phyloP scores from a whole-genome alignment of 345 rosid genomes.

The Arabis alpina region DNA sequence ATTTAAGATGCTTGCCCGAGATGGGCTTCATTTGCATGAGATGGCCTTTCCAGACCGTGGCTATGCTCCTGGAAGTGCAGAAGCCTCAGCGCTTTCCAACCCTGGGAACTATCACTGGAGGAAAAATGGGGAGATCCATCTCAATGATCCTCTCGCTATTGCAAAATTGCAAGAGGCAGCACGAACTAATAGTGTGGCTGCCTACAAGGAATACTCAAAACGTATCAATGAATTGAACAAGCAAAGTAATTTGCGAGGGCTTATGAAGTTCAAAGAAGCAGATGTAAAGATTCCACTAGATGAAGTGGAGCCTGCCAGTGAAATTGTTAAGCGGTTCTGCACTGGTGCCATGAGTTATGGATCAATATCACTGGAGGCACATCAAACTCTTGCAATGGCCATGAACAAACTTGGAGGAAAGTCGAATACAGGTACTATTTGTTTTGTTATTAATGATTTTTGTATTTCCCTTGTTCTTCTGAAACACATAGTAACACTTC shows the following conservation, averaged over 20 bases:
- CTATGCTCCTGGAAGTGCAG: slow-evolving; percentile 94
- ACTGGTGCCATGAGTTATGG: slow-evolving; percentile 99
- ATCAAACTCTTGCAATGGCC: slow-evolving; percentile 81
- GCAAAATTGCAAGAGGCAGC: slow-evolving; percentile 98
- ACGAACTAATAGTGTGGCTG: slow-evolving; percentile 84
- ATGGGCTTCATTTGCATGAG: slow-evolving; percentile 83
- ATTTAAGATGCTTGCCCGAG: slow-evolving; percentile 95
- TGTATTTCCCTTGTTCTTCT: background rate
- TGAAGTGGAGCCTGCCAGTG: slow-evolving; percentile 95
- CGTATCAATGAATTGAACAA: slow-evolving; percentile 91
- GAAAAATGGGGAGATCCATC: slow-evolving; percentile 94
- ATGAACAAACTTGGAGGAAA: slow-evolving; percentile 97
- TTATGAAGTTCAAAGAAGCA: slow-evolving; percentile 79
- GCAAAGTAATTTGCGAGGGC: slow-evolving; percentile 89
- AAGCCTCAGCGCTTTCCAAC: slow-evolving; percentile 85
- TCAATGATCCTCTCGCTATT: slow-evolving; percentile 97
- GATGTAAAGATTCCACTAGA: slow-evolving; percentile 70
- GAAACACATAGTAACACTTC: slow-evolving; percentile 2
- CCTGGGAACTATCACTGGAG: slow-evolving; percentile 99
- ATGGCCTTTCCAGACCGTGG: slow-evolving; percentile 79
- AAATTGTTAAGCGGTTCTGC: slow-evolving; percentile 96
- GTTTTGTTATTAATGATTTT: background rate
- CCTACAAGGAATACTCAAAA: slow-evolving; percentile 91
- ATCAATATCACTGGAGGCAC: slow-evolving; percentile 97
- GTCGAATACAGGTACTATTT: slow-evolving; percentile 83